These are phyloP conservation scores for Alternaria conjuncta DNA, from an alignment of 2,329 filamentous ascomycete species.

Conservation along the genomic window DNA sequence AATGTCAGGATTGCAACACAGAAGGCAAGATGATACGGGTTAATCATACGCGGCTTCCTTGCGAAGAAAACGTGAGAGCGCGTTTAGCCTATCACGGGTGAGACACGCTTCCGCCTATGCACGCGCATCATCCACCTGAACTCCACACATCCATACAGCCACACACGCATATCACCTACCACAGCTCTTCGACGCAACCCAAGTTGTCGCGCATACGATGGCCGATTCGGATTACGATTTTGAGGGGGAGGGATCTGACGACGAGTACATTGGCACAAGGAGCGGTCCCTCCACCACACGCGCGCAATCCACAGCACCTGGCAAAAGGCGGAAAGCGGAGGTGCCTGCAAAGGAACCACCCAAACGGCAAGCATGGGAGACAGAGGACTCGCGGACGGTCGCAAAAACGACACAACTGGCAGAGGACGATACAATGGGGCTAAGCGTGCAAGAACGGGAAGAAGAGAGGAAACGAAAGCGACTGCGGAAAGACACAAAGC, in stretches of 20 bases:
- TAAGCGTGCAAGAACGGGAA: conserved; percentile 72
- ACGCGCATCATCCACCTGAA: neutral
- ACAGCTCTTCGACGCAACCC: neutral
- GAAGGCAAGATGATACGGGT: neutral
- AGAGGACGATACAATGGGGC: conserved; percentile 75
- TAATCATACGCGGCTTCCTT: conserved; percentile 2
- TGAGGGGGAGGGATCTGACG: conserved; percentile 68
- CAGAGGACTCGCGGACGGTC: conserved; percentile 52
- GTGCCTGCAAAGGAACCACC: conserved; percentile 28
- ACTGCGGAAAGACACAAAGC: conserved; percentile 90
- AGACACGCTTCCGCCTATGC: conserved; percentile 9
- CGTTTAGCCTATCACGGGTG: conserved; percentile 28
- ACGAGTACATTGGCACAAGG: conserved; percentile 62
- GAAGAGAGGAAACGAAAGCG: conserved; percentile 83
- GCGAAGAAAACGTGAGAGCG: conserved; percentile 26
- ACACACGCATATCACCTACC: neutral
- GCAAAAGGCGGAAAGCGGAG: conserved; percentile 26
- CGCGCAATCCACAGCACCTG: conserved; percentile 27
- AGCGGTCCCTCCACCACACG: conserved; percentile 30
- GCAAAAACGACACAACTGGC: conserved; percentile 65
- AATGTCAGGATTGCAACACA: neutral
- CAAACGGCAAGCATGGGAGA: conserved; percentile 59
- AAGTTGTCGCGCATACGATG: conserved; percentile 55
- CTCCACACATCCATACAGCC: neutral
- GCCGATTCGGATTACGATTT: conserved; percentile 77